Base-by-base conservation (phyloP, 2,329 filamentous ascomycete genomes). In the Periconia sp. region DNA sequence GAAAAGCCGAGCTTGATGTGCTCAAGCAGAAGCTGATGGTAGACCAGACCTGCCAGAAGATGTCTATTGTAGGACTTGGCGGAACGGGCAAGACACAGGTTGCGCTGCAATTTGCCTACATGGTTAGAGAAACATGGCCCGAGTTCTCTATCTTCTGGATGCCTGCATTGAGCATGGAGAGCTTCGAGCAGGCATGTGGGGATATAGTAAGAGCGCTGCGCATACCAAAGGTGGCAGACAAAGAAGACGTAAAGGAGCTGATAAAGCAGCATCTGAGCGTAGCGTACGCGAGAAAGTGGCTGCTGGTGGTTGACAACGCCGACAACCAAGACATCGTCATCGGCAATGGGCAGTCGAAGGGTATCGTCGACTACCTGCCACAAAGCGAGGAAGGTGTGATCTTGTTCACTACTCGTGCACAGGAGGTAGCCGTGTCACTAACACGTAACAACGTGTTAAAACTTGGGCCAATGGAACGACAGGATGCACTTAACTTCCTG, bases 301-400 rank as follows among this genome's bases (percentile, higher is more conserved):
- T 77, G 1, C 28, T 76, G 16, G 55, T 77, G 21, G 25, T 77
- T n/a, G 72, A 77, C 40, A 77, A 75, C 34, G 69, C 68, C 12
- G 71, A 77, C 36, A 69, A 77, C 40, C 35, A 36, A 2, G 45
- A 64, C 2, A 38, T 73, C 12, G 15, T 17, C 24, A 12, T 4
- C 23, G 10, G 25, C 3, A 4, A 24, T 45, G 2, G n/a, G 18
- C n/a, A 38, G 13, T 33, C 35, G 11, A 34, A 33, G 17, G 45
- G 45, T 6, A 38, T 49, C 19, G 21, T 41, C 18, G 30, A 61
- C 1, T 59, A 61, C 44, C 49, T 74, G 2, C 71, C 68, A 33
- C 54, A 43, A 17, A 63, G 46, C 36, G 22, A 24, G 4, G 52
- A 45, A 7, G 62, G 63, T 8, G 60, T 52, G 8, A 62, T 69